Evolutionary conservation across 495 filamentous ascomycete species (phyloP).

Genomic region (Hyphodiscus hymeniophilus): DNA sequence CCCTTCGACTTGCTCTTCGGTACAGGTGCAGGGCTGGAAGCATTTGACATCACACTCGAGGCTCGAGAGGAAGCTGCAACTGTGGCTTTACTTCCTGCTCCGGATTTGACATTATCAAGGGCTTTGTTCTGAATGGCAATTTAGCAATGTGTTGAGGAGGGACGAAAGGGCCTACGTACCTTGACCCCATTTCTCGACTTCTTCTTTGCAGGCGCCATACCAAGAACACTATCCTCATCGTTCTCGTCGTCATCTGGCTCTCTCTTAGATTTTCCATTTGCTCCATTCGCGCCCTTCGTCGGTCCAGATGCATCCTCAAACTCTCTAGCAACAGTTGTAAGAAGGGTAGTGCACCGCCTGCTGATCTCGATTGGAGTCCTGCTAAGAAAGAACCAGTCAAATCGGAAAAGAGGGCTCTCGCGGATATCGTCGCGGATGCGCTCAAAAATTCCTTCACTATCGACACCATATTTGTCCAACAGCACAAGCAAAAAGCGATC

Average conservation of each 20-base stretch:
- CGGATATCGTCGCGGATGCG: constrained; percentile 86
- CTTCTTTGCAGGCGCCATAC: constrained; percentile 79
- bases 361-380: constrained; percentile 88
- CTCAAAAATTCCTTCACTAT: constrained; percentile 76
- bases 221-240: constrained; percentile 68
- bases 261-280: constrained; percentile 61
- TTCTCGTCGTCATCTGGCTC: constrained; percentile 70
- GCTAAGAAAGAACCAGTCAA: constrained; percentile 98
- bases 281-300: constrained; percentile 45
- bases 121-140: constrained; percentile 45
- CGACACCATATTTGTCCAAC: constrained; percentile 81
- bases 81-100: constrained; percentile 27
- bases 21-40: constrained; percentile 38
- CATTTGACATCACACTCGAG: constrained; percentile 46
- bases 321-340: constrained; percentile 89
- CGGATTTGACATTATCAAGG: constrained; percentile 52
- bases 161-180: constrained; percentile 29
- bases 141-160: constrained; percentile 16
- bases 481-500: constrained; percentile 94
- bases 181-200: constrained; percentile 78
- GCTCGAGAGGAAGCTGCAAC: constrained; percentile 25
- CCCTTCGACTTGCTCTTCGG: constrained; percentile 34
- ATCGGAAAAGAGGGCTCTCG: constrained; percentile 90
- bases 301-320: constrained; percentile 58
- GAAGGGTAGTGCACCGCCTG: constrained; percentile 83